Percentiles rank a stretch among this genome's conserved stretches.
Evolutionary conservation across 305 asterid species (phyloP).

Genomic region (Fraxinus paxiana): DNA sequence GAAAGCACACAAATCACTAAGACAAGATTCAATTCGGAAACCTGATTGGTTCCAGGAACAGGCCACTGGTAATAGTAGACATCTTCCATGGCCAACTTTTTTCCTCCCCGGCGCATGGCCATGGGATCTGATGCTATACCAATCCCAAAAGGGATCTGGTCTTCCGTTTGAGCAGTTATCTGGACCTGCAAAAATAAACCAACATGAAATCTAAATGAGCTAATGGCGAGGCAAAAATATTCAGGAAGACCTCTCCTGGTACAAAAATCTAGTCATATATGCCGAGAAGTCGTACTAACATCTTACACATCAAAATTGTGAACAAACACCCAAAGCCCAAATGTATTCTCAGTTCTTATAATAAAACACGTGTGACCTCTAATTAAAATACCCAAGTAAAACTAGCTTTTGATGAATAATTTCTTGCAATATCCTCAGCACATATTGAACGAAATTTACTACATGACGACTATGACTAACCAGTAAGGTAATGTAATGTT

Average conservation of each 20-base stretch:
- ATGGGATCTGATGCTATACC: conserved; percentile 92
- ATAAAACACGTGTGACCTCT: not conserved
- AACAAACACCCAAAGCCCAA: not conserved
- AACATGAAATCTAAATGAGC: not conserved
- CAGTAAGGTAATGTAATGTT: not conserved
- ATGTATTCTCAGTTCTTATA: not conserved
- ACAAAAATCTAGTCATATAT: not conserved
- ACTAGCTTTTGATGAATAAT: not conserved
- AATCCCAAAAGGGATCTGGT: conserved; percentile 72
- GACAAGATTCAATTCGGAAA: conserved; percentile 30
- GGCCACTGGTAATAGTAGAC: conserved; percentile 93
- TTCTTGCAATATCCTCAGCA: not conserved
- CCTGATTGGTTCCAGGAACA: conserved; percentile 83
- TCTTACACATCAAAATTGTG: not conserved
- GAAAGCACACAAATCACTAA: conserved; percentile 18
- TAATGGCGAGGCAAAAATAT: not conserved
- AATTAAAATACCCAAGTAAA: not conserved
- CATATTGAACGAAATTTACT: not conserved
- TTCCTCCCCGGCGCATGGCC: conserved; percentile 91
- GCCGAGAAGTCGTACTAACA: not conserved
- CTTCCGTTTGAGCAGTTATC: conserved; percentile 55
- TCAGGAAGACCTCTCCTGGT: not conserved
- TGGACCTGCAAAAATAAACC: conserved; percentile 47
- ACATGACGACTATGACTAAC: not conserved
- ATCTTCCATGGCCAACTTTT: conserved; percentile 95